Evolutionary conservation across 164 flowering plant genomes (phyloP), one percentile per base, ranked within the genome.

Genomic region (Annona cherimola): DNA sequence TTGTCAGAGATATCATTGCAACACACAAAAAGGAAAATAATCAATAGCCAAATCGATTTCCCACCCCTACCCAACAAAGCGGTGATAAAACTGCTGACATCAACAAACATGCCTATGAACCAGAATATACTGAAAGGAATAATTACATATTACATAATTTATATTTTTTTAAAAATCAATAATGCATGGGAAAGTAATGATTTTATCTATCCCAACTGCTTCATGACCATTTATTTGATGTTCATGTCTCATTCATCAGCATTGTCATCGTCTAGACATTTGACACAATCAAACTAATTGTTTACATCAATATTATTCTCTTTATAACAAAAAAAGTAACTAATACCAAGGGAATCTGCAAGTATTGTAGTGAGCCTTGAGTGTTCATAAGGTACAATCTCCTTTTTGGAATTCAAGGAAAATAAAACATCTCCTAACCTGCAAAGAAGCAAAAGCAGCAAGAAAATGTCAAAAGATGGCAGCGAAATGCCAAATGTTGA

Each of bases 341-440:
- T 9, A 41, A 68, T 93, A 96, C 99, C 99, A 74, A 96, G 71
- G 4, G 95, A 90, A 74, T 96, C 99, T 50, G 89, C 88, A 74
- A 93, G 97, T 64, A 90, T 14, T 76, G 76, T 83, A 3, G 99
- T 96, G 18, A 96, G 95, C 75, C 79, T 75, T 57, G 99, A 96
- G 76, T 96, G 87, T 74, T 83, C 94, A 75, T 87, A 90, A 20
- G 99, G 96, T 79, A 93, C 75, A 69, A 77, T 61, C 64, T 93
- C 97, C 80, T 90, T 93, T 79, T 83, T 88, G 45, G 98, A 87
- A 43, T 91, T 89, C 84, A 96, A 79, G 74, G 97, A 85, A 61
- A 87, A 85, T 73, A 96, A 79, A 75, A 92, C 98, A 86, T 93
- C 99, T 61, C 98, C 98, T 82, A 96, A 82, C 79, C 99, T 96